Evolutionary conservation across 257 asterid genomes (phyloP).

Genomic region (Haberlea rhodopensis): DNA sequence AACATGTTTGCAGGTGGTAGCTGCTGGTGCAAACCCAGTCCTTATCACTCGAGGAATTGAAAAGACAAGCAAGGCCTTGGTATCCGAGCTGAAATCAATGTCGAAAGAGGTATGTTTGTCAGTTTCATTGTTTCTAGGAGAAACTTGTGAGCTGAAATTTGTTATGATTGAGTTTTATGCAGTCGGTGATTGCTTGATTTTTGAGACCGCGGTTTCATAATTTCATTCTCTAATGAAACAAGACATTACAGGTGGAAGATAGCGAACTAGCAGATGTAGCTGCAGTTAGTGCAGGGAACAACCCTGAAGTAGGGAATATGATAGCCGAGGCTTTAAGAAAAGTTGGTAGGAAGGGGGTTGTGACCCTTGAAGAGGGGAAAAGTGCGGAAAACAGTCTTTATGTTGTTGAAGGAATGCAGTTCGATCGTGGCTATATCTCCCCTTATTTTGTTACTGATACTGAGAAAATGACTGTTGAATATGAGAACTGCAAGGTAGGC

Average conservation of each 20-base stretch:
- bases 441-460: conserved; percentile 92
- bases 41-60: conserved; percentile 93
- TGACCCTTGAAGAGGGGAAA: conserved; percentile 90
- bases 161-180: not conserved
- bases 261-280: conserved; percentile 97
- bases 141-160: not conserved
- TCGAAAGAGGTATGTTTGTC: conserved; percentile 71
- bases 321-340: conserved; percentile 95
- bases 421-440: conserved; percentile 91
- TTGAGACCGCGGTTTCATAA: not conserved
- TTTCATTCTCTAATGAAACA: conserved; percentile 17
- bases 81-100: conserved; percentile 69
- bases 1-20: conserved; percentile 62
- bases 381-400: conserved; percentile 84
- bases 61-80: conserved; percentile 86
- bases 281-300: conserved; percentile 97
- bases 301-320: conserved; percentile 89
- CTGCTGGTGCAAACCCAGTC: conserved; percentile 98
- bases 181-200: not conserved
- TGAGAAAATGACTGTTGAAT: conserved; percentile 92
- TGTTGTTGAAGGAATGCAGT: conserved; percentile 98
- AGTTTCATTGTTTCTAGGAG: not conserved
- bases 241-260: conserved; percentile 75
- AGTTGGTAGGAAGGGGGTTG: conserved; percentile 96
- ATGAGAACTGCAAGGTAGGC: conserved; percentile 89